Conservation (phyloP, 306 rosid species). For the Amphicarpaea edgeworthii region DNA sequence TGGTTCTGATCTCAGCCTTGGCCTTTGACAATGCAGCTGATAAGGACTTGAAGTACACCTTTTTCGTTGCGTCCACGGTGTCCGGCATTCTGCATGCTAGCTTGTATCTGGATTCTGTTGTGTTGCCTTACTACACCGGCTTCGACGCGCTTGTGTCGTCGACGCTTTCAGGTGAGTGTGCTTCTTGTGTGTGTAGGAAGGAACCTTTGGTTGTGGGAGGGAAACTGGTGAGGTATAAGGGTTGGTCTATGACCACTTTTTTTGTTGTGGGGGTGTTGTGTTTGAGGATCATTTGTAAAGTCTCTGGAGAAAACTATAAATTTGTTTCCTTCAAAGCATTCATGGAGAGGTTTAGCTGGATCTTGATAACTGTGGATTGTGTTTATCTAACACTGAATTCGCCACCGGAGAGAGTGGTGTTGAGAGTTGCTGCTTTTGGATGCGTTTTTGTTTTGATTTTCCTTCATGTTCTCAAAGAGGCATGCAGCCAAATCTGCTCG, state of each 20-base stretch:
- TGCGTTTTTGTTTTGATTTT: slow-evolving; percentile 50
- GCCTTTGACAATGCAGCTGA: slow-evolving; percentile 60
- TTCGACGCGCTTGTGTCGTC: slow-evolving; percentile 71
- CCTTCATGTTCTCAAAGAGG: slow-evolving; percentile 52
- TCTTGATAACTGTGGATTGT: slow-evolving; percentile 63
- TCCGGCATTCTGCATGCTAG: slow-evolving; percentile 94
- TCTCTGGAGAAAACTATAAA: slow-evolving; percentile 49
- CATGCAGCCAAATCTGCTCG: slow-evolving; percentile 37
- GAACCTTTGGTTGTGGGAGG: slow-evolving; percentile 79
- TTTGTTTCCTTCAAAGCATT: slow-evolving; percentile 39
- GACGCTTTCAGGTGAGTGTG: slow-evolving; percentile 78
- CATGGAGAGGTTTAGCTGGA: slow-evolving; percentile 66
- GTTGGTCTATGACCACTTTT: slow-evolving; percentile 85
- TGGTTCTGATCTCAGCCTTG: slow-evolving; percentile 77
- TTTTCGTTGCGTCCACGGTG: slow-evolving; percentile 77
- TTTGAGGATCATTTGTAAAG: slow-evolving; percentile 66
- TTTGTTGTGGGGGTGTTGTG: slow-evolving; percentile 69
- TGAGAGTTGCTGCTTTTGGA: slow-evolving; percentile 70
- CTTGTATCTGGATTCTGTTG: slow-evolving; percentile 69
- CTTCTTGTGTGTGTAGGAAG: slow-evolving; percentile 81
- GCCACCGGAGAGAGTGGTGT: slow-evolving; percentile 59
- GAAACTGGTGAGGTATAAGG: slow-evolving; percentile 64
- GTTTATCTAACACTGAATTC: slow-evolving; percentile 58
- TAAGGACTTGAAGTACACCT: slow-evolving; percentile 65
- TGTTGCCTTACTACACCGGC: slow-evolving; percentile 89